phyloP scores from a whole-genome alignment of 2,329 filamentous ascomycete genomes.

The Juglanconis sp. region DNA sequence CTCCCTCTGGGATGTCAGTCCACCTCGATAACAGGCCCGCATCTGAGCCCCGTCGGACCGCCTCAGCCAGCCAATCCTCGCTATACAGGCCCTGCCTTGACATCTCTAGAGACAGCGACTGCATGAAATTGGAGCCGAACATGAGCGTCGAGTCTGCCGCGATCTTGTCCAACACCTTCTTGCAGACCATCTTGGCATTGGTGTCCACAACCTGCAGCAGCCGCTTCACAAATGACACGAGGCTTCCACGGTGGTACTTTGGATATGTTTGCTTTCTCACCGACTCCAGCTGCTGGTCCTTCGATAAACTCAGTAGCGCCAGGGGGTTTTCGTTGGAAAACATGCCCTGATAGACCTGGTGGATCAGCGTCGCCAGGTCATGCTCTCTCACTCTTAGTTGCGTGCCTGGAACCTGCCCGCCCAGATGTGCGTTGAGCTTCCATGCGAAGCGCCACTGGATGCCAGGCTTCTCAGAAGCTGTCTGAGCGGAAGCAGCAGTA shows the following conservation, averaged over 20 bases:
- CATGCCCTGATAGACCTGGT: constrained; percentile 42
- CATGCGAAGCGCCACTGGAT: constrained; percentile 29
- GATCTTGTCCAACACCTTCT: constrained; percentile 28
- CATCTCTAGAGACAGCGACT: constrained; percentile 35
- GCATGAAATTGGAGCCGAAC: constrained; percentile 30
- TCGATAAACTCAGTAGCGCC: constrained; percentile 11
- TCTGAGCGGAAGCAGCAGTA: constrained; percentile 18
- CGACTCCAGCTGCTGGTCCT: constrained; percentile 6
- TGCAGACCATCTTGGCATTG: constrained; percentile 31
- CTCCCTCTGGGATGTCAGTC: constrained; percentile 32
- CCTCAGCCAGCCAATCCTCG: constrained; percentile 27
- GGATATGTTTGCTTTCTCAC: constrained; percentile 22
- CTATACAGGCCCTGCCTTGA: constrained; percentile 33
- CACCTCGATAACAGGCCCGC: constrained; percentile 33
- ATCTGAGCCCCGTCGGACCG: constrained; percentile 20
- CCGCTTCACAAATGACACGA: constrained; percentile 36
- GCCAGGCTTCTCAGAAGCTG: background rate
- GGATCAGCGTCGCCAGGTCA: constrained; percentile 37
- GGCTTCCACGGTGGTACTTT: constrained; percentile 36
- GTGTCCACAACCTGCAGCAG: constrained; percentile 33
- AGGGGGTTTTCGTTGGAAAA: constrained; percentile 38
- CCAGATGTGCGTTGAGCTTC: constrained; percentile 23
- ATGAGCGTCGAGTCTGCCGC: constrained; percentile 27
- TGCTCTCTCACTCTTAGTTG: constrained; percentile 30
- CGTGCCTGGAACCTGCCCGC: constrained; percentile 12